Base-by-base conservation (phyloP, 2,329 filamentous ascomycete species). In the Diaporthe aspalathi region DNA sequence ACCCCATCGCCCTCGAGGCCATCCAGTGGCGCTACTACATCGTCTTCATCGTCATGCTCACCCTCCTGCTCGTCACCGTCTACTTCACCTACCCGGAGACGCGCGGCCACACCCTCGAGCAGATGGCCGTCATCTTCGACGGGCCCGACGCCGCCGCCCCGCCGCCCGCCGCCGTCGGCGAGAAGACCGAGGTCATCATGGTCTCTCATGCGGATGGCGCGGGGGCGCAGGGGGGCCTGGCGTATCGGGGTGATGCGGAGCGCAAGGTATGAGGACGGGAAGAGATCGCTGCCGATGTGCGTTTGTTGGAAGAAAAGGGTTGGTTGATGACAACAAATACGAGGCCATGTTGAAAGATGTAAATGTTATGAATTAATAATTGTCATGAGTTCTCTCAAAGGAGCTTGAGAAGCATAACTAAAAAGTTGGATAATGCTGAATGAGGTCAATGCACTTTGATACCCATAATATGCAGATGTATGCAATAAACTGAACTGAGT, bases 1-100 rank as follows among this genome's bases (percentile, higher is more conserved):
- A 76, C 68, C 72, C 74, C 27, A 70, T 75, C 17, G 75, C 70
- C 45, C 70, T 76, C 45, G 71, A 63, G 43, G 72, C 72, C 20
- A 72, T 76, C 27, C 70, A 54, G 24, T 76, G 75, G 75, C 73
- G 71, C 54, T 76, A 76, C 74, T 76, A 76, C 73, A 74, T 76
- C 66, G 75, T 76, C 6, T 76, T 66, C 62, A 73, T 72, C 70
- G 70, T 65, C 29, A 70, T 75, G 24, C 68, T 75, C 16, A 63
- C 70, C 12, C 47, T 71, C 35, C 68, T 72, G 40, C 57, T 70
- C 45, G 32, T 74, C 22, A 57, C 52, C 14, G 72, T 74, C 35
- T 74, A 68, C 45, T 74, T 74, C 49, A 71, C 73, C 60, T 75
- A 73, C 52, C 74, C 74, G 14, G 74, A 75, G 67, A 68, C 70